These are phyloP conservation scores for Trichophyton benhamiae DNA, from an alignment of 2,329 filamentous ascomycete species.

Conservation along the genomic window DNA sequence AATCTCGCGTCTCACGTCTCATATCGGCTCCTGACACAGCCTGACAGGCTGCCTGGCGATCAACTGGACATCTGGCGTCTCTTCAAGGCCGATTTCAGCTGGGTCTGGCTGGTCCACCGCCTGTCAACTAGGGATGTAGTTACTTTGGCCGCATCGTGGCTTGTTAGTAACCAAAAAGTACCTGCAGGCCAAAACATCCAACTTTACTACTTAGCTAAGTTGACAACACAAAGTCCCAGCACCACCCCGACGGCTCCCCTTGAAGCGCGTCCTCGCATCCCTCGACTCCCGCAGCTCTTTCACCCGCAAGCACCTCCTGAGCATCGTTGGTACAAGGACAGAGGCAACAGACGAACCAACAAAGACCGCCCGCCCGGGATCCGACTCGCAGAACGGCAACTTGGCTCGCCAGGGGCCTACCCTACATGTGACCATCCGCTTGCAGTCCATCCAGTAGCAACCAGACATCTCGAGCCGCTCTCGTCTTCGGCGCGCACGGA, in stretches of 20 bases:
- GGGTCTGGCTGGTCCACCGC: background rate
- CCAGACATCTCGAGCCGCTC: slow-evolving; percentile 1
- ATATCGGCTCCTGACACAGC: background rate
- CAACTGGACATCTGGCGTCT: too few relatives aligned
- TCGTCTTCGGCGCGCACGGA: slow-evolving; percentile 13
- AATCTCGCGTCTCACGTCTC: background rate
- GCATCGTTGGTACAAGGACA: background rate
- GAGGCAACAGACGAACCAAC: background rate
- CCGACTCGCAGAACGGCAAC: background rate
- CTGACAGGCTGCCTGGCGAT: background rate
- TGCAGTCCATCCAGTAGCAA: slow-evolving; percentile 1
- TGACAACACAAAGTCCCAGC: background rate
- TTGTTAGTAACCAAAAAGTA: background rate
- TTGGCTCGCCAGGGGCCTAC: background rate
- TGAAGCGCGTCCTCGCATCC: background rate
- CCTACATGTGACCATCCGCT: slow-evolving; percentile 5
- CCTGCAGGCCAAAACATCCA: background rate
- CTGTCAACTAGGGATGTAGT: background rate
- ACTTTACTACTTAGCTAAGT: background rate
- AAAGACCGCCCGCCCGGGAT: background rate
- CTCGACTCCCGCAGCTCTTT: background rate
- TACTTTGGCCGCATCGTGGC: background rate
- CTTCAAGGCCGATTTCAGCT: background rate
- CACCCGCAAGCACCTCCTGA: background rate
- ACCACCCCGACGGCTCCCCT: background rate